Evolutionary conservation across 2,329 filamentous ascomycete species (phyloP).

Genomic region (Phaeosphaeriaceae sp.): DNA sequence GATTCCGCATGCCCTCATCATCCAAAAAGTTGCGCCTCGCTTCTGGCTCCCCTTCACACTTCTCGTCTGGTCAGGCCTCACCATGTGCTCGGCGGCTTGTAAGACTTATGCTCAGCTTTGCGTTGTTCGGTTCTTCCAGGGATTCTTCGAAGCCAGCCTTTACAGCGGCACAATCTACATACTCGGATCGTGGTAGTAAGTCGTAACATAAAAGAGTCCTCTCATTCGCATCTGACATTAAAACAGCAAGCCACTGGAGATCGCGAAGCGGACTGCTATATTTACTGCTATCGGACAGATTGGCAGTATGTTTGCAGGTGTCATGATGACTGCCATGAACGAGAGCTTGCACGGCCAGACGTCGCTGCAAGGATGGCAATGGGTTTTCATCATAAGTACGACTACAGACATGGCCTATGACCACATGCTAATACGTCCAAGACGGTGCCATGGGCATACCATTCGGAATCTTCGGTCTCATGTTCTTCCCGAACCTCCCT

Average conservation of each 20-base stretch:
- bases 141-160: slow-evolving; percentile 35
- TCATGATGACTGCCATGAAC: slow-evolving; percentile 45
- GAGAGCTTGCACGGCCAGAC: slow-evolving; percentile 26
- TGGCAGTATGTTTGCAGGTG: slow-evolving; percentile 41
- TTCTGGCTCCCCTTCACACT: slow-evolving; percentile 40
- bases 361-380: slow-evolving; percentile 36
- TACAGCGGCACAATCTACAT: slow-evolving; percentile 42
- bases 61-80: slow-evolving; percentile 36
- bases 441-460: slow-evolving; percentile 39
- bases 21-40: slow-evolving; percentile 35
- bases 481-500: slow-evolving; percentile 37
- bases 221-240: background rate
- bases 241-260: slow-evolving; percentile 31
- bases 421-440: slow-evolving; percentile 13
- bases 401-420: rapidly evolving
- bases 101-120: slow-evolving; percentile 35
- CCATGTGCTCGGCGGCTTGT: slow-evolving; percentile 37
- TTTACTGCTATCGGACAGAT: slow-evolving; percentile 40
- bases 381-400: slow-evolving; percentile 39
- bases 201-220: background rate
- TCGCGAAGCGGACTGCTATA: slow-evolving; percentile 39
- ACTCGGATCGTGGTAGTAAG: slow-evolving; percentile 36
- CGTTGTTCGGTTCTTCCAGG: slow-evolving; percentile 35
- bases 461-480: slow-evolving; percentile 36
- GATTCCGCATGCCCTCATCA: slow-evolving; percentile 38